phyloP scores from a whole-genome alignment of 2,329 filamentous ascomycete species.

The Rugonectria rugulosa region DNA sequence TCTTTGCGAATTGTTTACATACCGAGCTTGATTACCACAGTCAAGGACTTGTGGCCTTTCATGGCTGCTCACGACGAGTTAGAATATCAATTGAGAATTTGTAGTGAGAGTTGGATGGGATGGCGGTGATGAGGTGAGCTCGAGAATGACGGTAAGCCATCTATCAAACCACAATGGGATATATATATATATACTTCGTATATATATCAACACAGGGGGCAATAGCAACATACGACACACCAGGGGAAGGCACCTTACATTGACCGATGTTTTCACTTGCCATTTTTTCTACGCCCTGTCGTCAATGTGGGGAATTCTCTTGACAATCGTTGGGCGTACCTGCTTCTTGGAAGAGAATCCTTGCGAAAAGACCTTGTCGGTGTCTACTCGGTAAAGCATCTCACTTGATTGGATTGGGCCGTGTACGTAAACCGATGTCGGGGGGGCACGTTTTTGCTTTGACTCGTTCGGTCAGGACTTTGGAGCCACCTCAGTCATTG shows the following conservation, averaged over 20 bases:
- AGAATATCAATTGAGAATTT: slow-evolving; percentile 60
- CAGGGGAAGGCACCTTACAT: slow-evolving; percentile 33
- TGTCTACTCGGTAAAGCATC: neutral
- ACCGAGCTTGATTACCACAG: slow-evolving; percentile 88
- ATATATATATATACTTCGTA: slow-evolving; percentile 14
- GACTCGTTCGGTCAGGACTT: slow-evolving; percentile 10
- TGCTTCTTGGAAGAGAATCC: slow-evolving; percentile 20
- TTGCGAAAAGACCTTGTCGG: slow-evolving; percentile 25
- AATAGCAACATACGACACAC: too few species aligned
- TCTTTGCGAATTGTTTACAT: slow-evolving; percentile 43
- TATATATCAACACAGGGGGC: too few species aligned
- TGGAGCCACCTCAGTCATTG: neutral
- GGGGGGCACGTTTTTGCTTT: slow-evolving; percentile 24
- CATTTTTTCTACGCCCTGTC: slow-evolving; percentile 38
- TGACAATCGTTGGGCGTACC: slow-evolving; percentile 34
- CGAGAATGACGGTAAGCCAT: neutral
- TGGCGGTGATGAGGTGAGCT: neutral
- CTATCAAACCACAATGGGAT: slow-evolving; percentile 3
- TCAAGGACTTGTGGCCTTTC: slow-evolving; percentile 63
- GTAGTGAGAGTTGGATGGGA: neutral
- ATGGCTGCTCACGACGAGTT: slow-evolving; percentile 55
- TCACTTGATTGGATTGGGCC: slow-evolving; percentile 33
- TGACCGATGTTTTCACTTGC: slow-evolving; percentile 37
- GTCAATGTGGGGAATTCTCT: slow-evolving; percentile 35
- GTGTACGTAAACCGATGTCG: slow-evolving; percentile 35